A percentile compares a stretch with the other conserved stretches of the same genome.
These are phyloP conservation scores for Paramecium pentaurelia DNA, from an alignment of 73 alveolate genomes.

Conservation along the genomic window DNA sequence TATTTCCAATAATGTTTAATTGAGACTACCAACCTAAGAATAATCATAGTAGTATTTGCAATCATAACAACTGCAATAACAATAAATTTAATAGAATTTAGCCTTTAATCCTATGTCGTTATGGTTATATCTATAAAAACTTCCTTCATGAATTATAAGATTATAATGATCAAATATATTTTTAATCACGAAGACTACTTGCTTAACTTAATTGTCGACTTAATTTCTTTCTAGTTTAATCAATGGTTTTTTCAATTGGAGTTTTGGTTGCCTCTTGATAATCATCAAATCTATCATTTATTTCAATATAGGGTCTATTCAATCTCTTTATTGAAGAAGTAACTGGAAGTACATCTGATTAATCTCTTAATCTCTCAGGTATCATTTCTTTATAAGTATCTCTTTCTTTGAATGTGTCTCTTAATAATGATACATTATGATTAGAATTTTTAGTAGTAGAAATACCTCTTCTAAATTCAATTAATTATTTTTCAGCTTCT, in stretches of 20 bases:
- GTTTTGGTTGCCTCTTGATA: background rate
- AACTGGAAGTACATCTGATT: background rate
- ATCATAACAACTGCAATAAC: background rate
- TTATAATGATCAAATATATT: background rate
- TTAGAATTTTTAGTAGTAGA: background rate
- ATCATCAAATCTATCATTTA: background rate
- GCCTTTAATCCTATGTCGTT: background rate
- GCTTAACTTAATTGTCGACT: constrained; percentile 20
- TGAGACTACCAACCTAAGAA: background rate
- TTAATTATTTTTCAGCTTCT: constrained; percentile 24
- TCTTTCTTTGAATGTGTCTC: background rate
- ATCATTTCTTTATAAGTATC: background rate
- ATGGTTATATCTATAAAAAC: background rate
- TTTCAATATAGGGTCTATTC: background rate
- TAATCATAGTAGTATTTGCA: background rate
- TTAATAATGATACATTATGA: background rate
- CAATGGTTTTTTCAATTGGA: constrained; percentile 33
- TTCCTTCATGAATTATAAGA: background rate
- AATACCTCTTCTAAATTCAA: background rate
- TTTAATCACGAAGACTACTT: background rate
- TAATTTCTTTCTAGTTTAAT: constrained; percentile 7
- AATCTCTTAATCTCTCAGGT: background rate
- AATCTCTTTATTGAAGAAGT: background rate
- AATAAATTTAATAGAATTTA: background rate
- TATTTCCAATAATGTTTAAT: background rate